phyloP scores from a whole-genome alignment of 495 filamentous ascomycete species.

The Chaetomium tenue region DNA sequence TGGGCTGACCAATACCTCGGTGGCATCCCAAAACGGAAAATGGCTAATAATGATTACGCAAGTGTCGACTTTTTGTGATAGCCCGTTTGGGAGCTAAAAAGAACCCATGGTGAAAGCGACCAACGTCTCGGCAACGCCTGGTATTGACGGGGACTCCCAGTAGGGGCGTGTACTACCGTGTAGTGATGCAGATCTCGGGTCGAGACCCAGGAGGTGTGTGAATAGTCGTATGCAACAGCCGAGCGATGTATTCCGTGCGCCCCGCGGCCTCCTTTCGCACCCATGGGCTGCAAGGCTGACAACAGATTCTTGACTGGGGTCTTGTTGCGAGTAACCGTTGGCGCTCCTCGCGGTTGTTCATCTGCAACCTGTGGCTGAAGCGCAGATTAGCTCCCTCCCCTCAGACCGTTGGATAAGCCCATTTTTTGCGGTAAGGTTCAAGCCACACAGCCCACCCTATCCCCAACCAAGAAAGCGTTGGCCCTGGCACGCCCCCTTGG shows the following conservation, averaged over 20 bases:
- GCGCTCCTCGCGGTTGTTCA: not conserved
- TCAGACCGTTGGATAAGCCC: not conserved
- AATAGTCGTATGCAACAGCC: not conserved
- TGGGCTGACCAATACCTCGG: no score
- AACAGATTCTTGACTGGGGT: not conserved
- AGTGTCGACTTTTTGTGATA: no score
- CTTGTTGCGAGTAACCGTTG: not conserved
- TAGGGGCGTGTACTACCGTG: not conserved
- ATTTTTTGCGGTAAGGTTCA: no score
- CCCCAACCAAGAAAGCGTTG: not conserved
- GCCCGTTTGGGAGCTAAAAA: no score
- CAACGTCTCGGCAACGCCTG: not conserved
- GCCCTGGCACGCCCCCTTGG: not conserved
- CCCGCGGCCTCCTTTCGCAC: not conserved
- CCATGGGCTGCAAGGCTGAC: constrained; percentile 14
- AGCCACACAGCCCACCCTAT: no score
- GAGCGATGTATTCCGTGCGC: not conserved
- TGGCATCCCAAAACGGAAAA: not conserved
- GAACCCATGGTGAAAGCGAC: not conserved
- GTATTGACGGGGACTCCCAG: not conserved
- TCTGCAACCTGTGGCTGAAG: not conserved
- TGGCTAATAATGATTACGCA: not conserved
- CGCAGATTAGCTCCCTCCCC: not conserved
- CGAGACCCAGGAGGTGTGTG: not conserved
- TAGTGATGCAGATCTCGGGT: not conserved